phyloP scores from a whole-genome alignment of 2,329 filamentous ascomycete genomes.

The Ophiocordyceps camponoti-rufipedis region DNA sequence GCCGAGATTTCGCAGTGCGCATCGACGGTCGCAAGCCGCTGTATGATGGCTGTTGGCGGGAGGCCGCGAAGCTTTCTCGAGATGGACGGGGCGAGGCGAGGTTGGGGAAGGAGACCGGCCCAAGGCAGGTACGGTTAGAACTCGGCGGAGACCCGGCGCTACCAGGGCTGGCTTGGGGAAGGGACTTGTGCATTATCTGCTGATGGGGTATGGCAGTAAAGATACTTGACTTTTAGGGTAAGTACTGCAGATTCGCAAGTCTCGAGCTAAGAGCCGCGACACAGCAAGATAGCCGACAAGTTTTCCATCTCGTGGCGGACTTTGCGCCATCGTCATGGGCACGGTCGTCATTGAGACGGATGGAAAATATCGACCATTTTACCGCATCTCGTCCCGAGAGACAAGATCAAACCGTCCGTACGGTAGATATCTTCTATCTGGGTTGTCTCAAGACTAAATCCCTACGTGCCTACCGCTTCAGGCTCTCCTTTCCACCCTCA shows the following conservation, averaged over 20 bases:
- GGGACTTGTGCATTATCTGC: background rate
- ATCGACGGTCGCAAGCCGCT: background rate
- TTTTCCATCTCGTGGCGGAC: background rate
- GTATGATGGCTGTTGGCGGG: background rate
- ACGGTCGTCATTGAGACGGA: too few relatives aligned
- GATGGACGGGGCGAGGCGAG: background rate
- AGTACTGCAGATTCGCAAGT: too few relatives aligned
- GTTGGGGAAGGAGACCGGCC: background rate
- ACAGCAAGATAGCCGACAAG: background rate
- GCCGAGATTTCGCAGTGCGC: background rate
- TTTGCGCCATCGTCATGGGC: too few relatives aligned
- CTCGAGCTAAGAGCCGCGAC: background rate
- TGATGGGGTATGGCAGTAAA: background rate
- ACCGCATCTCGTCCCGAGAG: too few relatives aligned
- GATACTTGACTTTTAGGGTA: too few relatives aligned
- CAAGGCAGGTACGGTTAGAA: background rate
- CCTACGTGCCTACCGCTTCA: slow-evolving; percentile 19
- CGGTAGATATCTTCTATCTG: background rate
- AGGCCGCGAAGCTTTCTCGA: background rate
- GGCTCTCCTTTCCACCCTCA: slow-evolving; percentile 52
- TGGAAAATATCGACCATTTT: too few relatives aligned
- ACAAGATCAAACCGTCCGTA: too few relatives aligned
- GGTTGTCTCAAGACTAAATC: background rate
- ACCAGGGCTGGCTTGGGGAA: background rate
- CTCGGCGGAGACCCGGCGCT: background rate